phyloP scores from a whole-genome alignment of 1,139 yeast species.

The Waltiozyma sp. region DNA sequence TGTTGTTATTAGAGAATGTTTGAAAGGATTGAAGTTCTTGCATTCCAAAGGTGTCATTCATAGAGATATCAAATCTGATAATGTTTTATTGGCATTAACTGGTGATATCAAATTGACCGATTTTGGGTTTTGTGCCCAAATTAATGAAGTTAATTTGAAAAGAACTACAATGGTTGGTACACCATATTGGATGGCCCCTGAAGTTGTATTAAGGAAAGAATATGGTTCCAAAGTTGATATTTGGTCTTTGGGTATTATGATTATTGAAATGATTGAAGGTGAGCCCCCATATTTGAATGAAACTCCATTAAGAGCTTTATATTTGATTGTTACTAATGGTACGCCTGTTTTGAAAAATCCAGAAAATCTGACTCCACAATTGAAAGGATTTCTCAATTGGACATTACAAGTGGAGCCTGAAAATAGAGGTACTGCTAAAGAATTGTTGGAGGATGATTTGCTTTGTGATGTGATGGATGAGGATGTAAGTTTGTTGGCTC shows the following conservation, averaged over 20 bases:
- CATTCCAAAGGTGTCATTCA: constrained; percentile 81
- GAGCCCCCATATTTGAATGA: constrained; percentile 97
- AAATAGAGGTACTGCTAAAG: constrained; percentile 71
- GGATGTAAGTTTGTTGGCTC: constrained; percentile 71
- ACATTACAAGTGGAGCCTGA: constrained; percentile 81
- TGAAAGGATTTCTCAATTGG: constrained; percentile 64
- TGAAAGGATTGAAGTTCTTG: constrained; percentile 70
- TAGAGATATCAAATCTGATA: constrained; percentile 90
- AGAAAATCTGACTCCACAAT: constrained; percentile 56
- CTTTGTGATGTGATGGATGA: constrained; percentile 45
- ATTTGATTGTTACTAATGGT: constrained; percentile 90
- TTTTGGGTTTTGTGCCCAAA: constrained; percentile 81
- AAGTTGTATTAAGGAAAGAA: constrained; percentile 84
- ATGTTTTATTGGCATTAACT: constrained; percentile 77
- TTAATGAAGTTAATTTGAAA: constrained; percentile 24
- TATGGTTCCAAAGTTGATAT: constrained; percentile 87
- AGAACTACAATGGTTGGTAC: constrained; percentile 88
- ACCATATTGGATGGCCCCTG: constrained; percentile 98
- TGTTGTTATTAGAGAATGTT: constrained; percentile 86
- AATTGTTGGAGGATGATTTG: constrained; percentile 63
- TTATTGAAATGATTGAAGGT: constrained; percentile 92
- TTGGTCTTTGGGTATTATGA: constrained; percentile 90
- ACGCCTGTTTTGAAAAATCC: constrained; percentile 90
- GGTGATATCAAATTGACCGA: constrained; percentile 91
- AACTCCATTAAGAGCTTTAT: constrained; percentile 81